A percentile compares a stretch with the other conserved stretches of the same genome.
Evolutionary conservation across 208 protist species (phyloP).

Genomic region (Trypanosoma conorhini): DNA sequence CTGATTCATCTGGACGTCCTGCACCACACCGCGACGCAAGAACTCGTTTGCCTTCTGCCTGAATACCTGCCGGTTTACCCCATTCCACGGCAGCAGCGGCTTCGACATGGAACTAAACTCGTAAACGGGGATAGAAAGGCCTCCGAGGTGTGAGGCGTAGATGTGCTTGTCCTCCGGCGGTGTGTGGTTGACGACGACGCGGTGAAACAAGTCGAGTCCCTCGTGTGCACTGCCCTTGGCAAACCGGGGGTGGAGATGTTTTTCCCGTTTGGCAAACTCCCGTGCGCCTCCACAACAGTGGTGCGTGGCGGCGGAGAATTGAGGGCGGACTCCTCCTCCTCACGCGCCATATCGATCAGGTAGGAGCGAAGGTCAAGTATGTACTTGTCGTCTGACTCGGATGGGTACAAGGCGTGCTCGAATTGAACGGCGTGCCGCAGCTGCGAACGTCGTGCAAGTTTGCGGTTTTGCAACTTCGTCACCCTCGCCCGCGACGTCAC

Average conservation of each 20-base stretch:
- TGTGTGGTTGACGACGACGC: constrained; percentile 63
- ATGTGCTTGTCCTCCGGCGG: constrained; percentile 46
- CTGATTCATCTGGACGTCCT: constrained; percentile 38
- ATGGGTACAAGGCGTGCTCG: constrained; percentile 83
- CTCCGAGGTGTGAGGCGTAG: constrained; percentile 69
- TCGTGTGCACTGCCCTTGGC: constrained; percentile 44
- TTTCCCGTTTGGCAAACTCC: constrained; percentile 21
- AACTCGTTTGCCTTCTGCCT: constrained; percentile 40
- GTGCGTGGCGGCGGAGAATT: constrained; percentile 22
- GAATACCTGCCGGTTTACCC: constrained; percentile 27
- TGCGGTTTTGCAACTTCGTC: constrained; percentile 10
- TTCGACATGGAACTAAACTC: constrained; percentile 78
- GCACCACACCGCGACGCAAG: constrained; percentile 44
- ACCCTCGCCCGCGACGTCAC: constrained; percentile 20
- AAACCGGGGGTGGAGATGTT: constrained; percentile 11
- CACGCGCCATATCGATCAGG: constrained; percentile 63
- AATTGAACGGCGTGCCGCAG: constrained; percentile 66
- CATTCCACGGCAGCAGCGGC: constrained; percentile 48
- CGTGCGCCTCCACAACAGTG: constrained; percentile 30
- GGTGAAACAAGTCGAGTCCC: constrained; percentile 63
- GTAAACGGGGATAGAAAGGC: constrained; percentile 67
- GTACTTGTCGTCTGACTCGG: constrained; percentile 76
- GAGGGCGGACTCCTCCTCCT: constrained; percentile 39
- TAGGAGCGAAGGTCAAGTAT: constrained; percentile 79
- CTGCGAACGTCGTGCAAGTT: constrained; percentile 22